These are phyloP conservation scores for Bocquillonia castaneifolia DNA, from an alignment of 441 rosid species.

Conservation along the genomic window DNA sequence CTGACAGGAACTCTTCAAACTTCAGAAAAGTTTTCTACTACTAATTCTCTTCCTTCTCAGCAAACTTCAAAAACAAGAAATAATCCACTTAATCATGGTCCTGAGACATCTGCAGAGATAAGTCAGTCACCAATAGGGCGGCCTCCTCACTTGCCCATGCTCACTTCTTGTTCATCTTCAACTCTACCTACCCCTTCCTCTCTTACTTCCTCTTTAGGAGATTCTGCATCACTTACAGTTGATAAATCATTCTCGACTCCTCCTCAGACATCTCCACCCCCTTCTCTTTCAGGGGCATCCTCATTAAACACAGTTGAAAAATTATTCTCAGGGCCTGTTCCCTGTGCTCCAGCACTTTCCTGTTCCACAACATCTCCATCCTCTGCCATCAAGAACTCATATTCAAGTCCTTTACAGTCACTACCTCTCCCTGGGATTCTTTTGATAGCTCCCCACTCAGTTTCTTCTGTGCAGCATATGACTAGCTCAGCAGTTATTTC, in stretches of 20 bases:
- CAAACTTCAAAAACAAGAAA: slow-evolving; percentile 9
- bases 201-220: slow-evolving; percentile 18
- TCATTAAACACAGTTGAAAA: slow-evolving; percentile 15
- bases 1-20: slow-evolving; percentile 11
- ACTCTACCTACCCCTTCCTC: slow-evolving; percentile 15
- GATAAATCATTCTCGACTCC: slow-evolving; percentile 19
- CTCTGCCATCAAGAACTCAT: slow-evolving; percentile 9
- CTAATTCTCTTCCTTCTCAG: slow-evolving; percentile 21
- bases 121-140: slow-evolving; percentile 11
- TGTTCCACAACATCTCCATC: slow-evolving; percentile 12
- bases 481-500: background rate
- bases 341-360: slow-evolving; percentile 26
- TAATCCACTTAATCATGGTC: slow-evolving; percentile 11
- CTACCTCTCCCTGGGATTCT: slow-evolving; percentile 26
- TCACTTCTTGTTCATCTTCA: slow-evolving; percentile 25
- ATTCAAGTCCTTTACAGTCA: no score
- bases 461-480: slow-evolving; percentile 23
- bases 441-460: slow-evolving; percentile 28
- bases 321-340: slow-evolving; percentile 18
- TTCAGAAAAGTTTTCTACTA: slow-evolving; percentile 12
- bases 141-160: slow-evolving; percentile 13
- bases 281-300: slow-evolving; percentile 19
- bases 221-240: slow-evolving; percentile 18
- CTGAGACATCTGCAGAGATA: slow-evolving; percentile 14
- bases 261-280: slow-evolving; percentile 15